phyloP scores from a whole-genome alignment of 352 stramenopile genomes.

The Poterioochromonas sp. region DNA sequence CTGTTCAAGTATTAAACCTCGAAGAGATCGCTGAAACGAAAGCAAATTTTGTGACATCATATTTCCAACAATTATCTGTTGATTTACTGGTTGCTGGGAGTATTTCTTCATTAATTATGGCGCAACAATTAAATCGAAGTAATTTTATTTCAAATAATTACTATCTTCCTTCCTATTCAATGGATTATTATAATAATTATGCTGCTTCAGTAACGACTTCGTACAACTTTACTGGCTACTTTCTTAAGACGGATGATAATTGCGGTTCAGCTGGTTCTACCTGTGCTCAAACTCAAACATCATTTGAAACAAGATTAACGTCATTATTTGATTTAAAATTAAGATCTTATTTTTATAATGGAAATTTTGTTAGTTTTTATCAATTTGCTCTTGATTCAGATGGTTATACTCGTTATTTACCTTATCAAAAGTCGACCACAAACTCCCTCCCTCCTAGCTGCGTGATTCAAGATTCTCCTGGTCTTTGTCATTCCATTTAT shows the following conservation, averaged over 20 bases:
- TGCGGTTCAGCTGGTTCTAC: too few relatives aligned
- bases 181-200: constrained; percentile 6
- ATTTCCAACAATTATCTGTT: constrained; percentile 3
- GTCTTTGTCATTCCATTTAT: too few relatives aligned
- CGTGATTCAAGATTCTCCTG: too few relatives aligned
- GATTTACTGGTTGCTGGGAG: neutral
- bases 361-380: neutral
- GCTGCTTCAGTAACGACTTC: neutral
- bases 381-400: neutral
- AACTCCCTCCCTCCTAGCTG: neutral
- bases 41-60: neutral
- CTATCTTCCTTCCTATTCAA: neutral
- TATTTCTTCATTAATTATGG: neutral
- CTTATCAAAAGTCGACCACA: neutral
- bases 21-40: neutral
- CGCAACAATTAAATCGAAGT: neutral
- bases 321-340: constrained; percentile 7
- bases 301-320: neutral
- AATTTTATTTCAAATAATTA: neutral
- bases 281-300: neutral
- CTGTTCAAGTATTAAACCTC: neutral
- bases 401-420: neutral
- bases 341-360: neutral
- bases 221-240: constrained; percentile 5
- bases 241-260: too few relatives aligned